Percentiles rank a stretch among this genome's conserved stretches.
These are phyloP conservation scores for Trichophyton benhamiae DNA, from an alignment of 2,329 filamentous ascomycete genomes.

Conservation along the genomic window DNA sequence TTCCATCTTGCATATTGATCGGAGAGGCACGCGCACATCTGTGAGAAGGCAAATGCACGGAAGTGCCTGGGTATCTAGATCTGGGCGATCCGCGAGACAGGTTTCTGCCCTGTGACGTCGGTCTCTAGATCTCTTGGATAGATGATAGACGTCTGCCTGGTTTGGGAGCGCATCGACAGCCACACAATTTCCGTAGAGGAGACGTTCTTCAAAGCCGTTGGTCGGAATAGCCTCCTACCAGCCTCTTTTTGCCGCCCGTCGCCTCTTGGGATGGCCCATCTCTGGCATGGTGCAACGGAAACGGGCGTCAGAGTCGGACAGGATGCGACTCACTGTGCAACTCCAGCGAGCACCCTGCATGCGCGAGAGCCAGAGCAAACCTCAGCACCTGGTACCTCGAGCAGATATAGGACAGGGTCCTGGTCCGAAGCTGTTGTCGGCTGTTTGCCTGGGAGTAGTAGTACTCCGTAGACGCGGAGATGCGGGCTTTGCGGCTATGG, in stretches of 20 bases:
- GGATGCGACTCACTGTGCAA: conserved; percentile 1
- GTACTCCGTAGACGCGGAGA: neutral
- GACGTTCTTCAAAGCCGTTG: neutral
- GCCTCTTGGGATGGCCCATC: neutral
- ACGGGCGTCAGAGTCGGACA: conserved; percentile 2
- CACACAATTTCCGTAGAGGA: neutral
- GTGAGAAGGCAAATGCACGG: neutral
- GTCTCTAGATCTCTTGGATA: neutral
- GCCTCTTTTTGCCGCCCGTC: neutral
- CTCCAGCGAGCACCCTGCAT: neutral
- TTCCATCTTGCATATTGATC: neutral
- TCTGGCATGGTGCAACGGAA: neutral
- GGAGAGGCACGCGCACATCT: neutral
- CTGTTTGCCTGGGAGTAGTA: neutral
- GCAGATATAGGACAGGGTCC: neutral
- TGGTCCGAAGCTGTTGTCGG: neutral
- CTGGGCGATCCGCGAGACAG: neutral
- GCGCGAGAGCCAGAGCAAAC: neutral
- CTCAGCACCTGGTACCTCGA: neutral
- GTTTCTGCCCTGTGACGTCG: neutral
- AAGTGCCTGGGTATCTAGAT: neutral
- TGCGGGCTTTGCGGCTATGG: neutral
- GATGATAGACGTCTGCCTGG: neutral
- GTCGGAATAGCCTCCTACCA: neutral
- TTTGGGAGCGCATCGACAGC: neutral